Percentiles rank a stretch among this genome's conserved stretches.
These are phyloP conservation scores for Rhazya stricta DNA, from an alignment of 257 asterid species.

Conservation along the genomic window DNA sequence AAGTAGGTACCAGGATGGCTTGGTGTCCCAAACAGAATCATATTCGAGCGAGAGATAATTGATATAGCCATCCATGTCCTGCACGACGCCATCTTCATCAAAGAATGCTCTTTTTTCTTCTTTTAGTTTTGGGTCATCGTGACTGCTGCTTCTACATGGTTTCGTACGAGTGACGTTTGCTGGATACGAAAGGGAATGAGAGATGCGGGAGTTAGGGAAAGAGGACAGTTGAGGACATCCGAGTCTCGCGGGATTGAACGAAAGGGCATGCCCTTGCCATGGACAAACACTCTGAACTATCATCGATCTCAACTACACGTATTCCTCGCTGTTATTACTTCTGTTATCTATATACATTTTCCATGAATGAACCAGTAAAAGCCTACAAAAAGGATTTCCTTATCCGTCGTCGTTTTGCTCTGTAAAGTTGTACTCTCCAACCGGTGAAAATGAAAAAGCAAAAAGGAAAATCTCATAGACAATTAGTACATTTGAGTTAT, in stretches of 20 bases:
- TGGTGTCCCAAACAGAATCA: constrained; percentile 95
- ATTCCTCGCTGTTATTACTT: neutral
- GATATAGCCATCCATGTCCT: constrained; percentile 94
- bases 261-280: neutral
- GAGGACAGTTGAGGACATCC: neutral
- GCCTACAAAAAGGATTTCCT: neutral
- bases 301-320: neutral
- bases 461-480: too few species aligned
- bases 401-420: neutral
- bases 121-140: constrained; percentile 20
- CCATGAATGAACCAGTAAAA: neutral
- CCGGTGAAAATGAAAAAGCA: too few species aligned
- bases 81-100: constrained; percentile 71
- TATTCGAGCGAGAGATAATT: constrained; percentile 78
- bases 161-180: neutral
- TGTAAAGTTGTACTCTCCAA: too few species aligned
- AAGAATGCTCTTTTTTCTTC: constrained; percentile 32
- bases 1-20: constrained; percentile 62
- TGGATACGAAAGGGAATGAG: neutral
- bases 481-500: too few species aligned
- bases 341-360: neutral
- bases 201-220: neutral
- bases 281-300: neutral
- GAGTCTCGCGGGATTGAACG: neutral
- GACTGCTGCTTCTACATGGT: constrained; percentile 15